Evolutionary conservation across 1,139 yeast species (phyloP).

Genomic region (Geotrichum fermentans): DNA sequence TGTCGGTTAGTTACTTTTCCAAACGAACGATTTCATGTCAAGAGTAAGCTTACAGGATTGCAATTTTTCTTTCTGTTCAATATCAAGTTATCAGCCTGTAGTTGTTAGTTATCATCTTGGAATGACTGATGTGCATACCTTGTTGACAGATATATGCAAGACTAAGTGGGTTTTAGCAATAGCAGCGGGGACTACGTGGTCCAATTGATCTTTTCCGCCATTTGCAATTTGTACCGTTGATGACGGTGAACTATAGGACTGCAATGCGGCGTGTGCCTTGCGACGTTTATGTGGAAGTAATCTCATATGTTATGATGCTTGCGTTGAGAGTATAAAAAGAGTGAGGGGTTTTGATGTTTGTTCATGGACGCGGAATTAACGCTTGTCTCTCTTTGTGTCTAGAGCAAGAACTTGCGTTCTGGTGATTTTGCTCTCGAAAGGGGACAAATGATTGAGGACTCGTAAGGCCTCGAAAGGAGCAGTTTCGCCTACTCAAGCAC

Average conservation of each 20-base stretch:
- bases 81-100: constrained; percentile 13
- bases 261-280: not conserved
- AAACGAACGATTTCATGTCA: not conserved
- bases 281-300: constrained; percentile 3
- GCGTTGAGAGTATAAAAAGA: not conserved
- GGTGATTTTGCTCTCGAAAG: too few relatives aligned
- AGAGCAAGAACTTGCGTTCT: too few relatives aligned
- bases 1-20: too few relatives aligned
- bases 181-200: too few relatives aligned
- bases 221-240: too few relatives aligned
- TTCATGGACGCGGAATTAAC: too few relatives aligned
- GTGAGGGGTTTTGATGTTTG: not conserved
- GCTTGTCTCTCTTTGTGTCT: too few relatives aligned
- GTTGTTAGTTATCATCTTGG: constrained; percentile 1
- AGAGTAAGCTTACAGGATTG: constrained; percentile 13
- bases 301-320: not conserved
- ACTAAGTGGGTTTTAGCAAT: not conserved
- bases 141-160: not conserved
- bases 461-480: too few relatives aligned
- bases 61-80: constrained; percentile 9
- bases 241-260: too few relatives aligned
- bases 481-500: too few relatives aligned
- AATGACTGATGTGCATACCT: not conserved
- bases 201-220: not conserved
- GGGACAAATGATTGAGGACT: too few relatives aligned